A percentile compares a stretch with the other conserved stretches of the same genome.
Conservation (phyloP, 2,329 filamentous ascomycete genomes). For the Apiospora pterosperma region DNA sequence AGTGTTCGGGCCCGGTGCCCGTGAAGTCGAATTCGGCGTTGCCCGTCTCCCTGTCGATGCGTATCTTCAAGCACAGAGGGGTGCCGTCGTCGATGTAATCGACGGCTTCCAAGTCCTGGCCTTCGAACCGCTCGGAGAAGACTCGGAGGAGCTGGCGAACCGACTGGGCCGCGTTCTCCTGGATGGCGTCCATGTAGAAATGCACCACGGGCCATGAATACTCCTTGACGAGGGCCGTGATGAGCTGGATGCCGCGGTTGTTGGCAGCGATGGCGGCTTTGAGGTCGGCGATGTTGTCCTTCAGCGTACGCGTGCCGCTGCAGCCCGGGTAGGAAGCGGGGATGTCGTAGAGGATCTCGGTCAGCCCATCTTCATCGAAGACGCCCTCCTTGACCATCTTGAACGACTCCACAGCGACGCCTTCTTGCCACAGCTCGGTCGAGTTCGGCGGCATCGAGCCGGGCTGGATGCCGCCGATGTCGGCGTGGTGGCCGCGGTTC, state of each 20-base stretch:
- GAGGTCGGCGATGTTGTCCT: slow-evolving; percentile 39
- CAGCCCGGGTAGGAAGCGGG: slow-evolving; percentile 31
- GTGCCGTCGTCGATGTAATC: slow-evolving; percentile 70
- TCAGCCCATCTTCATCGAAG: slow-evolving; percentile 29
- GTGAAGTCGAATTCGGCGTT: slow-evolving; percentile 60
- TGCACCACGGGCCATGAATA: slow-evolving; percentile 28
- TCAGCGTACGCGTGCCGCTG: slow-evolving; percentile 29
- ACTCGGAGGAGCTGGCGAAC: slow-evolving; percentile 27
- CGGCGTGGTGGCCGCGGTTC: slow-evolving; percentile 11
- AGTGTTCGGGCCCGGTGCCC: slow-evolving; percentile 50
- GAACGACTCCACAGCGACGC: slow-evolving; percentile 32
- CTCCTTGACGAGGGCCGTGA: slow-evolving; percentile 29
- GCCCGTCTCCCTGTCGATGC: slow-evolving; percentile 62
- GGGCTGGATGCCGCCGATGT: slow-evolving; percentile 43
- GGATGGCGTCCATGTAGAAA: slow-evolving; percentile 37
- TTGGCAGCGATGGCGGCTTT: slow-evolving; percentile 41
- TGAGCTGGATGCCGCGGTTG: slow-evolving; percentile 30
- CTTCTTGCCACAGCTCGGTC: slow-evolving; percentile 38
- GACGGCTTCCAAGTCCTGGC: slow-evolving; percentile 56
- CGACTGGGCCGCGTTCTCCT: slow-evolving; percentile 36
- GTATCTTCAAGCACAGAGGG: slow-evolving; percentile 21
- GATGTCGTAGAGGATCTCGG: slow-evolving; percentile 23
- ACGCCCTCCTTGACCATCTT: slow-evolving; percentile 31
- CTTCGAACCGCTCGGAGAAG: slow-evolving; percentile 39
- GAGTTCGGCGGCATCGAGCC: slow-evolving; percentile 39